Percentiles rank a stretch among this genome's conserved stretches.
phyloP scores from a whole-genome alignment of 1,139 yeast species.

The Pneumocystis oryctolagi region DNA sequence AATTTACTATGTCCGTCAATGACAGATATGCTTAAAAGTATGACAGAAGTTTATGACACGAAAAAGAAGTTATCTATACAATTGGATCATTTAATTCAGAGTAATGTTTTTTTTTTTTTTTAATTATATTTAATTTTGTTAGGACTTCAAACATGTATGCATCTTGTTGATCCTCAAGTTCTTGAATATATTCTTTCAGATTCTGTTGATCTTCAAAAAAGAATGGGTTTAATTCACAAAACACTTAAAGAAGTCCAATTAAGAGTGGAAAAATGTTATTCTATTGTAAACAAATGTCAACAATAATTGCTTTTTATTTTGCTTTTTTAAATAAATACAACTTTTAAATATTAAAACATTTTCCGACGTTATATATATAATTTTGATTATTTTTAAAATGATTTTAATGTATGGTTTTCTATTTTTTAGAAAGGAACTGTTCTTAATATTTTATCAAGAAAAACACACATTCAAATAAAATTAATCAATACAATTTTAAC shows the following conservation, averaged over 20 bases:
- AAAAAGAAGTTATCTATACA: neutral
- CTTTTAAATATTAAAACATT: neutral
- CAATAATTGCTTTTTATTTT: neutral
- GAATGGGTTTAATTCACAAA: neutral
- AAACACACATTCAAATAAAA: too few species aligned
- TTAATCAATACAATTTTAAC: too few species aligned
- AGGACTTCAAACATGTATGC: neutral
- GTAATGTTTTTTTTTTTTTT: neutral
- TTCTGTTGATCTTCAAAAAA: neutral
- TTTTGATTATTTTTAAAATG: neutral
- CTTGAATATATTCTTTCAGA: neutral
- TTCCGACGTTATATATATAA: neutral
- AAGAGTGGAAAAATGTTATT: neutral
- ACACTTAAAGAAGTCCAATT: neutral
- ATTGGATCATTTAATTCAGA: neutral
- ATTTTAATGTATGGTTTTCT: neutral
- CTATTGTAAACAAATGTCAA: neutral
- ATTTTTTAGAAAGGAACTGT: neutral
- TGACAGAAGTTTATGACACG: neutral
- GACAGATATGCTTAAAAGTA: neutral
- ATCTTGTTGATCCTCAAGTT: neutral
- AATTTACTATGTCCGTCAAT: neutral
- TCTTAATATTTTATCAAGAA: too few species aligned
- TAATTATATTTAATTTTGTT: neutral
- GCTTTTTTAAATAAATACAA: neutral